These are phyloP conservation scores for Sungouiozyma ichnusensis DNA, from an alignment of 805 yeast species.

Conservation along the genomic window DNA sequence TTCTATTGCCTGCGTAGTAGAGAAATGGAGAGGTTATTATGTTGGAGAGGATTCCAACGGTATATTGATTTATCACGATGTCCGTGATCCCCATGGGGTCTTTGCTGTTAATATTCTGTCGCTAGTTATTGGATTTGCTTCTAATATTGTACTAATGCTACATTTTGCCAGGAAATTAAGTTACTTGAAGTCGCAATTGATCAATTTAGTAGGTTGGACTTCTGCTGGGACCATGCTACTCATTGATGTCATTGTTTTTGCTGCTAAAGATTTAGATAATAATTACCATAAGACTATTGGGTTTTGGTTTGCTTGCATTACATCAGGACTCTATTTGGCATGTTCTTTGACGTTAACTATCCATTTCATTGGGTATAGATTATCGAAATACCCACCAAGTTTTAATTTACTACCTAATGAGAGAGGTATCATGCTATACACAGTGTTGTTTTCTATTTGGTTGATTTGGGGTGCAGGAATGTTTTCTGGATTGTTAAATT, in stretches of 20 bases:
- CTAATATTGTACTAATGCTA: conserved; percentile 58
- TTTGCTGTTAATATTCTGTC: conserved; percentile 52
- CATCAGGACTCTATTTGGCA: conserved; percentile 48
- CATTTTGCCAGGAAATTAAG: conserved; percentile 53
- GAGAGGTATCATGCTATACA: conserved; percentile 62
- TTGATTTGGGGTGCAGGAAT: conserved; percentile 58
- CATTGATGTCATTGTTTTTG: conserved; percentile 27
- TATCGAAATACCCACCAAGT: conserved; percentile 54
- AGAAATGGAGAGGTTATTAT: conserved; percentile 46
- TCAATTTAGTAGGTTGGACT: conserved; percentile 57
- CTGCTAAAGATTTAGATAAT: conserved; percentile 12
- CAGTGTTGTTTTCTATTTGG: conserved; percentile 59
- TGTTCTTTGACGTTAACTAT: conserved; percentile 43
- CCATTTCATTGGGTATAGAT: conserved; percentile 53
- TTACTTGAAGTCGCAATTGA: conserved; percentile 50
- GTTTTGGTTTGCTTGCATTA: conserved; percentile 67
- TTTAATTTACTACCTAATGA: conserved; percentile 61
- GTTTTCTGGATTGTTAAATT: conserved; percentile 36
- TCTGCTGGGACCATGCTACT: conserved; percentile 46
- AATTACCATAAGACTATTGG: conserved; percentile 41
- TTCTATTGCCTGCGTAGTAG: conserved; percentile 60
- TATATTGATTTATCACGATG: neutral
- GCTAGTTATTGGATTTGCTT: conserved; percentile 51
- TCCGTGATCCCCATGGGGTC: conserved; percentile 33
- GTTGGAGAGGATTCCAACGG: conserved; percentile 3